Base-by-base conservation (phyloP, 371 early-diverging fungal genomes). In the Saksenaea oblongispora region DNA sequence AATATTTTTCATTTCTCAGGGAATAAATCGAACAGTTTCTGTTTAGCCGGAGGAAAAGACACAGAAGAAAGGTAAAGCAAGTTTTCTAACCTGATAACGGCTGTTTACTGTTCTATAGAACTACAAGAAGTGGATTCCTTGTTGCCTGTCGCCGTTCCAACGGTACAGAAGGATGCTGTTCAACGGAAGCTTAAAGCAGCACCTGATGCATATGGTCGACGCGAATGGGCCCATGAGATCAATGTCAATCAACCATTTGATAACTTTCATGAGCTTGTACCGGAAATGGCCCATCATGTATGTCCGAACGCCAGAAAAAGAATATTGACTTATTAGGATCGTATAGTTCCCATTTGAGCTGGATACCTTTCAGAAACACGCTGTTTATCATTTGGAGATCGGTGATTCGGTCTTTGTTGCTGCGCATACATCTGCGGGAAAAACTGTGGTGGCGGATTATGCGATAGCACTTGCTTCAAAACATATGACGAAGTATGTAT, bases 371-470 rank as follows among this genome's bases (percentile, higher is more conserved):
- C 99, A 99, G 76, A 98, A 98, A 75, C 94, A 95, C 54, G 97
- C 98, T 0, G 94, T 99, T 0, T 98, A 96, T 75, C 95, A 96
- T 75, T 75, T 99, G 58, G 96, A 96, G 75, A 89, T 89, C 64
- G 93, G 94, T 18, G 95, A 98, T 60, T 93, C 91, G 13, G 96
- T 99, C 17, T 99, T 99, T 83, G 95, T 99, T 24, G 97, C 99
- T 3, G 99, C 99, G 0, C 99, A 99, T 65, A 99, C 99, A 3
- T 98, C 98, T 22, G 99, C 99, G 1, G 99, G 99, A 61, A 99
- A 99, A 80, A 99, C 99, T 0, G 98, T 97, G 1, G 98, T 99
- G 15, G 99, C 99, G 0, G 99, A 99, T 79, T 99, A 99, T 74
- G 99, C 99, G 0, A 95, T 99, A 58, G 94, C 97, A 0, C 73